These are phyloP conservation scores for Aphanomyces stellatus DNA, from an alignment of 352 stramenopile species.

Conservation along the genomic window DNA sequence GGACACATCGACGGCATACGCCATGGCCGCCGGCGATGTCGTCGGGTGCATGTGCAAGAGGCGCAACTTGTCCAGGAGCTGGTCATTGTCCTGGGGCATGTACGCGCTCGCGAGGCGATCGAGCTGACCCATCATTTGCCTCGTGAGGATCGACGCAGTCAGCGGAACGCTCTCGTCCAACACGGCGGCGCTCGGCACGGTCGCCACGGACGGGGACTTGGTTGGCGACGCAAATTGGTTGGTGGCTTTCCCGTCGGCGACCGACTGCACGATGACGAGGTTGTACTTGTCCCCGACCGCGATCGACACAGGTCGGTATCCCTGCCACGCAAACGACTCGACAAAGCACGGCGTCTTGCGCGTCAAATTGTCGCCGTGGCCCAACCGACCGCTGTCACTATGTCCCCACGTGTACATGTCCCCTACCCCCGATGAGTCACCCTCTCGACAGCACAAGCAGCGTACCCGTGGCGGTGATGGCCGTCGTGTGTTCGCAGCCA, in stretches of 20 bases:
- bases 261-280: conserved; percentile 41
- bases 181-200: background rate
- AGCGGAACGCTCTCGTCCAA: background rate
- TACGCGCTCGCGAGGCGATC: conserved; percentile 7
- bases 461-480: conserved; percentile 22
- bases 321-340: conserved; percentile 41
- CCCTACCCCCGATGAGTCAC: background rate
- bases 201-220: background rate
- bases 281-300: conserved; percentile 85
- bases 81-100: background rate
- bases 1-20: conserved; percentile 12
- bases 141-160: background rate
- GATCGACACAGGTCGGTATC: conserved; percentile 53
- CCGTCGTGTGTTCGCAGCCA: conserved; percentile 69
- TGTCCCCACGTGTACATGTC: conserved; percentile 78
- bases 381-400: conserved; percentile 67
- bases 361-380: conserved; percentile 57
- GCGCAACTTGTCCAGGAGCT: conserved; percentile 1
- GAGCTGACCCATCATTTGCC: background rate
- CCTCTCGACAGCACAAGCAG: background rate
- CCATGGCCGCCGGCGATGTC: background rate
- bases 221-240: background rate
- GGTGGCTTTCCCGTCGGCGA: conserved; percentile 19
- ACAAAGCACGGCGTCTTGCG: conserved; percentile 50
- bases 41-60: conserved; percentile 10